Percentiles rank a stretch among this genome's conserved stretches.
These are phyloP conservation scores for Fusarium chaquense DNA, from an alignment of 2,329 filamentous ascomycete genomes.

Conservation along the genomic window DNA sequence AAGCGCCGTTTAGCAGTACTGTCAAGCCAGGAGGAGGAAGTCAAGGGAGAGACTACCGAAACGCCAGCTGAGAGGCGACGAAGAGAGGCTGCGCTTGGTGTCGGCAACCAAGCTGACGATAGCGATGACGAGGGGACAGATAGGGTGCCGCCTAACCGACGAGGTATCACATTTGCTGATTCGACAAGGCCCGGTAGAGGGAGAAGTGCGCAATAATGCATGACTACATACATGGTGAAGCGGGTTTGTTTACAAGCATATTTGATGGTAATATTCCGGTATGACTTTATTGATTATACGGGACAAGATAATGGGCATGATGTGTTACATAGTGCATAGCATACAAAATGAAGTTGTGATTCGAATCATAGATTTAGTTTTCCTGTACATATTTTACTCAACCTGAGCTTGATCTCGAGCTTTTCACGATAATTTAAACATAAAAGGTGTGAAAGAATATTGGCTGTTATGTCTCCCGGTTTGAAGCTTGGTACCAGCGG, in stretches of 20 bases:
- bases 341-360: conserved; percentile 20
- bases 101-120: conserved; percentile 59
- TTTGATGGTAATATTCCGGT: conserved; percentile 37
- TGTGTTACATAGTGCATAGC: conserved; percentile 26
- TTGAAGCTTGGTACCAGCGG: neutral
- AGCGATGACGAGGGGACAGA: conserved; percentile 67
- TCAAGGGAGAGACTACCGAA: conserved; percentile 64
- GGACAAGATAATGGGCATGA: conserved; percentile 26
- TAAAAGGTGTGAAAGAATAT: no score
- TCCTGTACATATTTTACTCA: neutral
- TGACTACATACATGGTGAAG: conserved; percentile 22
- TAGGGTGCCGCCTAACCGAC: conserved; percentile 63
- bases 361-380: neutral
- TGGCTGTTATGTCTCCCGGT: neutral
- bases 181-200: conserved; percentile 41
- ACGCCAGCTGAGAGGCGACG: conserved; percentile 80
- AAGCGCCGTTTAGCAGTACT: conserved; percentile 71
- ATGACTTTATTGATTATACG: conserved; percentile 19
- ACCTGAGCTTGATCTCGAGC: neutral
- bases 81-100: conserved; percentile 78
- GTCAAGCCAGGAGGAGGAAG: conserved; percentile 57
- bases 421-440: neutral
- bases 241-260: conserved; percentile 38
- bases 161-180: conserved; percentile 73
- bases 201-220: conserved; percentile 26